Evolutionary conservation across 2,329 filamentous ascomycete species (phyloP), one percentile per base, ranked within the genome.

Genomic region (Lasiodiplodia gonubiensis): DNA sequence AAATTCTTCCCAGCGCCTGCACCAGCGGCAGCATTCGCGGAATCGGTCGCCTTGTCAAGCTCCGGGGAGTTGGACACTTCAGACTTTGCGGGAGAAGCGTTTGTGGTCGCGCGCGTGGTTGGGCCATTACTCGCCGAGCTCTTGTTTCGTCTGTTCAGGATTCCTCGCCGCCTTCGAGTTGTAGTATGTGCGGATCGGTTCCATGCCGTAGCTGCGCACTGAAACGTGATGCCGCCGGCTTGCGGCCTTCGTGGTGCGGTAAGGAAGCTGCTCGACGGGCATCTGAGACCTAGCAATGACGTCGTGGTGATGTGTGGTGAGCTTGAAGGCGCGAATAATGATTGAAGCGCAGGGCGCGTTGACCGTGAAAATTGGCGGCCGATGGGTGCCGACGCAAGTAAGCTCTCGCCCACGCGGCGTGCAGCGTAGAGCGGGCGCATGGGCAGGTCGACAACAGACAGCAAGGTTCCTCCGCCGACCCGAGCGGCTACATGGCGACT

Each of bases 1-100:
- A 90, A 77, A 69, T 84, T 80, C 66, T 81, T 80, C 49, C 75
- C 72, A 23, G 77, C 69, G 5, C 72, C 66, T 21, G 68, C 54
- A 18, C 72, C 57, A 23, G 72, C 66, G 30, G 74, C 71, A 10
- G 72, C 61, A 42, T 75, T 73, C 23, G 72, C 69, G 48, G 73
- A 57, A 49, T 73, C 53, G 66, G 73, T 70, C 21, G 64, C 54
- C 23, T 72, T 70, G 7, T 73, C 51, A 39, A 69, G 39, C 59
- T 76, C 71, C 42, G 74, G 72, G 39, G 71, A 71, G 37, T 63
- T 63, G 4, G 59, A 51, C 4, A 46, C 16, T 68, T 61, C 71
- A 60, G 71, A 75, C 72, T 71, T 74, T 21, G 42, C 46, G n/a
- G 59, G 12, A 63, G 59, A 25, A 30, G n/a, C 46, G 46, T 39